Conservation (phyloP, 371 early-diverging fungal species). For the Lichtheimia corymbifera region DNA sequence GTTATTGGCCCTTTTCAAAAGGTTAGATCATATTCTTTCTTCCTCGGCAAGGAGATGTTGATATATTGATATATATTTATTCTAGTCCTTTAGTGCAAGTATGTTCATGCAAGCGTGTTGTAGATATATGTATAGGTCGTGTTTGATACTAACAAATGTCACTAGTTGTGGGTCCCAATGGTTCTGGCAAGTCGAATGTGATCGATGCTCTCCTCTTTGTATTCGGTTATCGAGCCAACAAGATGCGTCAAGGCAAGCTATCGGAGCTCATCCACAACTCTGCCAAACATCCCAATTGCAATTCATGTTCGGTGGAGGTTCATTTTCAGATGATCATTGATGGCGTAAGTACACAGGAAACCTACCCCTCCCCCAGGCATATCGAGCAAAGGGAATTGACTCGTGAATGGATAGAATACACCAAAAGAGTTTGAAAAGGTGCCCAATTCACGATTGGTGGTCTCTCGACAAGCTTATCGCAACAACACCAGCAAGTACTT, state of each 20-base stretch:
- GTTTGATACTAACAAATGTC: not conserved
- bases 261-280: conserved; percentile 98
- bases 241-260: conserved; percentile 97
- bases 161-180: conserved; percentile 96
- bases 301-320: conserved; percentile 90
- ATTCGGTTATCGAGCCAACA: conserved; percentile 99
- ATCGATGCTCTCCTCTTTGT: conserved; percentile 99
- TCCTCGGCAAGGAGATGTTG: too few relatives aligned
- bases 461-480: conserved; percentile 80
- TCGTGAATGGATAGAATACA: conserved; percentile 42
- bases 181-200: conserved; percentile 99
- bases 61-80: too few relatives aligned
- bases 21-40: conserved; percentile 41
- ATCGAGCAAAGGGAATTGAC: too few relatives aligned
- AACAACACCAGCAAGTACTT: conserved; percentile 79
- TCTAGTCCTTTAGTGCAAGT: conserved; percentile 54
- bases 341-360: conserved; percentile 45
- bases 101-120: not conserved
- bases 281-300: conserved; percentile 66
- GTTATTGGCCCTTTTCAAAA: conserved; percentile 98
- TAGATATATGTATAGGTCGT: not conserved
- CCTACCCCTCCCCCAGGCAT: too few relatives aligned
- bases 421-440: conserved; percentile 65
- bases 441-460: conserved; percentile 70
- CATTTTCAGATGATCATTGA: conserved; percentile 93